These are phyloP conservation scores for Baudoinia panamericana DNA, from an alignment of 495 filamentous ascomycete species.

Conservation along the genomic window DNA sequence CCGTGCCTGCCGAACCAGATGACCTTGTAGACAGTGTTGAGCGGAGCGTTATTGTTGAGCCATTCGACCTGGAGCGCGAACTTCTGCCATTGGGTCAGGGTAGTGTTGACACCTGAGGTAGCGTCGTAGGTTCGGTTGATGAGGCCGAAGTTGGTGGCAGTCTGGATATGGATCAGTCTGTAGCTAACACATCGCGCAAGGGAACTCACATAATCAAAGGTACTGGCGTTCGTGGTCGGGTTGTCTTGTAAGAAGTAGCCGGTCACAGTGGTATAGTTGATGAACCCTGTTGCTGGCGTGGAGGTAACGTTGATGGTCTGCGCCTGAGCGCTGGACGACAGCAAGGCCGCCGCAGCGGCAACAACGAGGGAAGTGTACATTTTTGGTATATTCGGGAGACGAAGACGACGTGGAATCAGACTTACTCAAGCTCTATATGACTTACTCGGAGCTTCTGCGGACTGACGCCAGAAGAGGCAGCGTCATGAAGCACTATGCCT, in stretches of 20 bases:
- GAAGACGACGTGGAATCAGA: too few relatives aligned
- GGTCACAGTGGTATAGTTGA: slow-evolving; percentile 51
- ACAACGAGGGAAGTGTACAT: too few relatives aligned
- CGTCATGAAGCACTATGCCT: too few relatives aligned
- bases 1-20: slow-evolving; percentile 59
- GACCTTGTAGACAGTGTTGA: slow-evolving; percentile 49
- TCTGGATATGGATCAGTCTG: slow-evolving; percentile 29
- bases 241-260: slow-evolving; percentile 65
- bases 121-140: slow-evolving; percentile 45
- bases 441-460: too few relatives aligned
- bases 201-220: slow-evolving; percentile 51
- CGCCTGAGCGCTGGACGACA: too few relatives aligned
- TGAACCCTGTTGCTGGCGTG: slow-evolving; percentile 17
- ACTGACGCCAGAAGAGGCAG: too few relatives aligned
- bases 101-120: slow-evolving; percentile 26
- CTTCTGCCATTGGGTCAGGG: slow-evolving; percentile 51
- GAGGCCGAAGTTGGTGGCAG: slow-evolving; percentile 51
- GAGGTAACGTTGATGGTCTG: slow-evolving; percentile 1
- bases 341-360: too few relatives aligned
- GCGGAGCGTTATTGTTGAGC: slow-evolving; percentile 39
- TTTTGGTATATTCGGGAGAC: too few relatives aligned
- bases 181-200: background rate
- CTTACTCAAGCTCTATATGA: too few relatives aligned
- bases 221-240: slow-evolving; percentile 42
- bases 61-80: slow-evolving; percentile 45